These are phyloP conservation scores for Fonsecaea monophora DNA, from an alignment of 2,329 filamentous ascomycete genomes.

Conservation along the genomic window DNA sequence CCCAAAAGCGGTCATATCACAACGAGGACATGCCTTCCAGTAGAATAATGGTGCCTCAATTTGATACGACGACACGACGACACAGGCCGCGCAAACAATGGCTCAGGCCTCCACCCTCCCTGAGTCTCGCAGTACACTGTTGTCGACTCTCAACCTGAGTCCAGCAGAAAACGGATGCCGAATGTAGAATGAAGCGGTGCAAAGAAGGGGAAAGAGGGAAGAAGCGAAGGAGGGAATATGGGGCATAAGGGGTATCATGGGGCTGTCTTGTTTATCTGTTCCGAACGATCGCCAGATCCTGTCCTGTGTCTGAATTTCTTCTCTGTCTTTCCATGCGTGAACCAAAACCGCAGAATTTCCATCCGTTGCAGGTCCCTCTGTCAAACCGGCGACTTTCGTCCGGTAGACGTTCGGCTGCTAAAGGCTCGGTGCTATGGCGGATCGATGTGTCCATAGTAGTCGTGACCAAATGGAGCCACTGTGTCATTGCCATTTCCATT, in stretches of 20 bases:
- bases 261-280: slow-evolving; percentile 20
- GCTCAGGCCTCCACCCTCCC: background rate
- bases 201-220: slow-evolving; percentile 6
- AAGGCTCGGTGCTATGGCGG: slow-evolving; percentile 3
- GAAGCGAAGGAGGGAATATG: background rate
- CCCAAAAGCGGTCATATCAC: background rate
- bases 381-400: background rate
- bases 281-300: slow-evolving; percentile 13
- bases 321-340: background rate
- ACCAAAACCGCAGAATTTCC: background rate
- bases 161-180: background rate
- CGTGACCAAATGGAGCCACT: background rate
- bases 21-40: background rate
- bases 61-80: background rate
- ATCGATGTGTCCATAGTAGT: slow-evolving; percentile 13
- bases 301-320: slow-evolving; percentile 13
- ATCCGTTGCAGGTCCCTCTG: background rate
- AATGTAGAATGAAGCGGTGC: background rate
- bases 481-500: background rate
- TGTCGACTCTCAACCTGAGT: background rate
- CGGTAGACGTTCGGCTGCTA: background rate
- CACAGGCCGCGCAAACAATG: background rate
- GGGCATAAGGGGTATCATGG: slow-evolving; percentile 21
- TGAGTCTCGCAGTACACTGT: background rate
- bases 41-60: background rate